Evolutionary conservation across 2,329 filamentous ascomycete genomes (phyloP).

Genomic region (Plenodomus tracheiphilus): DNA sequence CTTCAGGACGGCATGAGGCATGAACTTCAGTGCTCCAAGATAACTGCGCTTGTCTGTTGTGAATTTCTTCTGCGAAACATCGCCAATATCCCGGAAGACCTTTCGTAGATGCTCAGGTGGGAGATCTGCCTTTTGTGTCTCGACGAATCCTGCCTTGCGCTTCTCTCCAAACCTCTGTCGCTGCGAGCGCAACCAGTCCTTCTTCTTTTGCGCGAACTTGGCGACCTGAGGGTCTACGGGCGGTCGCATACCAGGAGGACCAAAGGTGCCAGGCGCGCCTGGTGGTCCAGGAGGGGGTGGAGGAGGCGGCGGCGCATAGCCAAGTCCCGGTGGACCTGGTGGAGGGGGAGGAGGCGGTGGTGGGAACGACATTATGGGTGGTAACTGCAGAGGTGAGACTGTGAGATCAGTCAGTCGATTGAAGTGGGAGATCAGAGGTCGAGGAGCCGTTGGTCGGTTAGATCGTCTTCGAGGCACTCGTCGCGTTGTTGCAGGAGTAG

Average conservation of each 20-base stretch:
- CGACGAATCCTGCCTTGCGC: constrained; percentile 92
- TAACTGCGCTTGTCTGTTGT: constrained; percentile 98
- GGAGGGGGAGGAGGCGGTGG: constrained; percentile 30
- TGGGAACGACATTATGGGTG: constrained; percentile 30
- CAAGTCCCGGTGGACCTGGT: constrained; percentile 29
- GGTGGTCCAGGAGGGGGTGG: constrained; percentile 56
- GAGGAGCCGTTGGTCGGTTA: background rate
- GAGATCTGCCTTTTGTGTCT: constrained; percentile 98
- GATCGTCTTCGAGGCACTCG: background rate
- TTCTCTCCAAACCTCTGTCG: constrained; percentile 95
- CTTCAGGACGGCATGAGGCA: constrained; percentile 98
- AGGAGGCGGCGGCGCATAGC: constrained; percentile 57
- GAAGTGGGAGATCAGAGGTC: background rate
- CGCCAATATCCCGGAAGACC: constrained; percentile 97
- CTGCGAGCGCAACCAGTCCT: constrained; percentile 93
- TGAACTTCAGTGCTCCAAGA: constrained; percentile 95
- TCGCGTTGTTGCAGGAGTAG: background rate
- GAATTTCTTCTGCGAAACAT: constrained; percentile 99
- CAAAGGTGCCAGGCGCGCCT: constrained; percentile 54
- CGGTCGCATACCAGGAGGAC: constrained; percentile 71
- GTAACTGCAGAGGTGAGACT: background rate
- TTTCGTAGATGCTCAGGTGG: constrained; percentile 97
- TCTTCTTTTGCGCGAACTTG: constrained; percentile 98
- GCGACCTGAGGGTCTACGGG: constrained; percentile 80
- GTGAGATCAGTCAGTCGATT: background rate